Percentiles rank a stretch among this genome's conserved stretches.
Conservation (phyloP, 2,329 filamentous ascomycete species). For the Trichoderma afroharzianum region DNA sequence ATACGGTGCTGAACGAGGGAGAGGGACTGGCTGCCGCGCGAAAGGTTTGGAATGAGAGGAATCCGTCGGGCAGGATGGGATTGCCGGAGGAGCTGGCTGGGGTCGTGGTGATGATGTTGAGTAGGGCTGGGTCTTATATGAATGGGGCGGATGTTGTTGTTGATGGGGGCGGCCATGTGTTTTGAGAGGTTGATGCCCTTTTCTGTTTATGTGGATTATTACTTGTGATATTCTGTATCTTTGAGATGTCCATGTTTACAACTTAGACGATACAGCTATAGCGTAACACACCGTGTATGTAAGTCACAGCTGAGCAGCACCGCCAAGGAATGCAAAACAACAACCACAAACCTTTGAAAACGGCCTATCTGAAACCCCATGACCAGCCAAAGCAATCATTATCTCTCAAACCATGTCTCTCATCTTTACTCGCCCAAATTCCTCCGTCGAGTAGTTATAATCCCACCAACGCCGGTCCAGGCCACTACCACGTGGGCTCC, state of each 20-base stretch:
- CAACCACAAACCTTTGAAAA: not conserved
- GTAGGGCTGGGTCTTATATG: constrained; percentile 62
- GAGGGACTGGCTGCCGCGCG: constrained; percentile 52
- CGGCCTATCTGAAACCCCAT: not conserved
- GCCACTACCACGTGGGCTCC: not conserved
- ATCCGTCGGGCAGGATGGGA: constrained; percentile 65
- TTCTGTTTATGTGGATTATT: not conserved
- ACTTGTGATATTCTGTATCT: not conserved
- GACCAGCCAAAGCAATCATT: not conserved
- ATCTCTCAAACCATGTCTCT: not conserved
- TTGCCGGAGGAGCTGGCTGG: constrained; percentile 60
- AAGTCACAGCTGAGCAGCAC: not conserved
- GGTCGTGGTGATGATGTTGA: constrained; percentile 57
- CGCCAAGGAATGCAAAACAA: not conserved
- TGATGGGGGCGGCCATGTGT: constrained; percentile 48
- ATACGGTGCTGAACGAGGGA: constrained; percentile 69
- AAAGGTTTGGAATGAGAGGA: constrained; percentile 54
- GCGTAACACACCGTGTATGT: not conserved
- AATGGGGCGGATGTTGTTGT: constrained; percentile 64
- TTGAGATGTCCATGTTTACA: not conserved
- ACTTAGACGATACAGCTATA: not conserved
- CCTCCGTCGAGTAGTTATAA: not conserved
- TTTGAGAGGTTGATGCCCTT: not conserved
- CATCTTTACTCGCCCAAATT: not conserved
- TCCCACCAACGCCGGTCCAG: not conserved